Conservation (phyloP, 1,284 basidiomycete genomes). For the Cutaneotrichosporon cutaneum region DNA sequence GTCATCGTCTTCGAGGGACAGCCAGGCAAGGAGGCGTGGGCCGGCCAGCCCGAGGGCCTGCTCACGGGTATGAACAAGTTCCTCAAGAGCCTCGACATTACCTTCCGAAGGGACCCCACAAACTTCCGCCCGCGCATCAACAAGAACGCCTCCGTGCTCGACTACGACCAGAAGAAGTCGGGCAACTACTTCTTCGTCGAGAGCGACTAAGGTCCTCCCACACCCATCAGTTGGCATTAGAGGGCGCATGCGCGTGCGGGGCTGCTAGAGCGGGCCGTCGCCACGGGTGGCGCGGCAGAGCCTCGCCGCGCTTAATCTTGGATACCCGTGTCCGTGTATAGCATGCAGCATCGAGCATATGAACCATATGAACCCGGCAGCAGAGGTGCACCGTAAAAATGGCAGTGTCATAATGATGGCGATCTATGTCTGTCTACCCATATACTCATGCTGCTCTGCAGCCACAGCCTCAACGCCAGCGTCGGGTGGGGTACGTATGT, state of each 20-base stretch:
- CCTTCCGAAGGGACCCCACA: constrained; percentile 92
- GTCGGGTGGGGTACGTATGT: not conserved
- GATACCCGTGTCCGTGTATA: constrained; percentile 7
- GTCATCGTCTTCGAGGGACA: constrained; percentile 92
- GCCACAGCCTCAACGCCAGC: not conserved
- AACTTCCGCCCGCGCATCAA: constrained; percentile 89
- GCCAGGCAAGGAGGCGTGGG: constrained; percentile 77
- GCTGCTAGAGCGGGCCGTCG: constrained; percentile 5
- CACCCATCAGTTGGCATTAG: constrained; percentile 2
- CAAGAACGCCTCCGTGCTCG: constrained; percentile 84
- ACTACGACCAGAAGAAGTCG: constrained; percentile 64
- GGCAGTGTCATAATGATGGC: not conserved
- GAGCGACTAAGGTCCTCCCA: constrained; percentile 6
- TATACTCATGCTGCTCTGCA: not conserved
- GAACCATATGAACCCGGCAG: not conserved
- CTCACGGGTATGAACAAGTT: constrained; percentile 61
- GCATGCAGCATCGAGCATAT: constrained; percentile 10
- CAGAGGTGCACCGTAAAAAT: not conserved
- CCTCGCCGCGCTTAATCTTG: constrained; percentile 5
- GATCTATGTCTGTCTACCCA: not conserved
- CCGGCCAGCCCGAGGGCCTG: constrained; percentile 59
- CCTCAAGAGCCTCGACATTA: constrained; percentile 87
- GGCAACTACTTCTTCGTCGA: constrained; percentile 50
- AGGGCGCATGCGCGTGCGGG: constrained; percentile 7
- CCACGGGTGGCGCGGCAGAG: constrained; percentile 4